Percentiles rank a stretch among this genome's conserved stretches.
Evolutionary conservation across 164 flowering plant species (phyloP).

Genomic region (Liquidambar formosana): DNA sequence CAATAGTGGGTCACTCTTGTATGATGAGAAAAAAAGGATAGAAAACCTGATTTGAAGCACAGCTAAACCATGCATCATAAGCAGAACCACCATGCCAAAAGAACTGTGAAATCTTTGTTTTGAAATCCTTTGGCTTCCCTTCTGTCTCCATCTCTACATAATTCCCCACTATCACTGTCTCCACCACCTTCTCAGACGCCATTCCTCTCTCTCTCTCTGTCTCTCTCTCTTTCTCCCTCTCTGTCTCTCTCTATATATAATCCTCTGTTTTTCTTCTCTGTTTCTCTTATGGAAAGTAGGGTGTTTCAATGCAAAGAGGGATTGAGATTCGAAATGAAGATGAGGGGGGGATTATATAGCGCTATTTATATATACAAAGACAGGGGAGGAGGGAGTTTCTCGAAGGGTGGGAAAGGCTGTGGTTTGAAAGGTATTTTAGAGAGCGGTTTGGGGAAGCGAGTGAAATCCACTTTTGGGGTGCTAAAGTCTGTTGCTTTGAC

Average conservation of each 20-base stretch:
- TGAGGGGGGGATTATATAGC: not conserved
- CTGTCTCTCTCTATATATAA: no score
- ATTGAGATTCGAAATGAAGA: constrained; percentile 8
- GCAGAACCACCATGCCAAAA: constrained; percentile 99
- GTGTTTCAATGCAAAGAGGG: not conserved
- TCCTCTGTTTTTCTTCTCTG: not conserved
- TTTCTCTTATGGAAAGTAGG: not conserved
- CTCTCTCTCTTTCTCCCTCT: not conserved
- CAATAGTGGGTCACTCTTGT: not conserved
- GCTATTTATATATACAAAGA: constrained; percentile 33
- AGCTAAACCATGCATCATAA: constrained; percentile 99
- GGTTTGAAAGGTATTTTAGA: constrained; percentile 27
- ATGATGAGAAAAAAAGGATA: not conserved
- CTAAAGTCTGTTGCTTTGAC: constrained; percentile 3
- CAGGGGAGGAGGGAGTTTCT: constrained; percentile 17
- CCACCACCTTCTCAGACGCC: constrained; percentile 72
- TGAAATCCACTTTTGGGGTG: constrained; percentile 6
- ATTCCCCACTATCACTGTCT: constrained; percentile 79
- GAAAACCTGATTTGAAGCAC: constrained; percentile 92
- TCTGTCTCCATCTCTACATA: constrained; percentile 96
- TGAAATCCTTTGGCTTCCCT: constrained; percentile 48
- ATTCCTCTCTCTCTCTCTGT: constrained; percentile 21
- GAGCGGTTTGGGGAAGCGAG: constrained; percentile 11
- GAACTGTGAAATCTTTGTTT: constrained; percentile 56
- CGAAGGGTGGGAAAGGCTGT: constrained; percentile 24